Percentiles rank a stretch among this genome's conserved stretches.
phyloP scores from a whole-genome alignment of 768 basidiomycete genomes.

The Kwoniella sp. region DNA sequence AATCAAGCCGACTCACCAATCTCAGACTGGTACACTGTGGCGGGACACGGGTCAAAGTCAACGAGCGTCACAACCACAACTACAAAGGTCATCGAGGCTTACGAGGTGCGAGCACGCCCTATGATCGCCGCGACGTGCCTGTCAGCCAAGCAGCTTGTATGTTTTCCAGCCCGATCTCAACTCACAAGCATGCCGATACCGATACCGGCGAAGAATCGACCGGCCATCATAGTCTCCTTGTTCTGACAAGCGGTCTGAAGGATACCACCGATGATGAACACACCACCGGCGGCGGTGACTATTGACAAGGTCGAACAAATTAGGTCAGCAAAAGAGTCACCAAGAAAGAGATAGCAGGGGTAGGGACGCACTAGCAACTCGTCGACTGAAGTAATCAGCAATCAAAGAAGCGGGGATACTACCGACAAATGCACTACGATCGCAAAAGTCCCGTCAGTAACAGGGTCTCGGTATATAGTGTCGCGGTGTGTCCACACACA shows the following conservation, averaged over 20 bases:
- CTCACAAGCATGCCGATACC: conserved; percentile 29
- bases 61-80: neutral
- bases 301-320: no score
- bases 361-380: conserved; percentile 14
- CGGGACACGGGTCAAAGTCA: conserved; percentile 43
- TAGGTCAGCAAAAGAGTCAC: conserved; percentile 9
- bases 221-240: conserved; percentile 36
- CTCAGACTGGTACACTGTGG: conserved; percentile 65
- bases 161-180: conserved; percentile 63
- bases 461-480: no score
- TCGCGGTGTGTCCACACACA: neutral
- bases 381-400: conserved; percentile 59
- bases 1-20: conserved; percentile 49
- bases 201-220: conserved; percentile 58
- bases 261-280: conserved; percentile 30
- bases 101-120: conserved; percentile 56
- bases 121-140: neutral
- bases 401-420: conserved; percentile 36
- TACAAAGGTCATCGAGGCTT: conserved; percentile 35
- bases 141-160: conserved; percentile 66
- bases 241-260: conserved; percentile 34
- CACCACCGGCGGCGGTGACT: conserved; percentile 18
- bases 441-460: conserved; percentile 9
- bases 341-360: no score
- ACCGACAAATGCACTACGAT: conserved; percentile 51